A percentile compares a stretch with the other conserved stretches of the same genome.
These are phyloP conservation scores for Akanthomyces muscarius DNA, from an alignment of 2,329 filamentous ascomycete genomes.

Conservation along the genomic window DNA sequence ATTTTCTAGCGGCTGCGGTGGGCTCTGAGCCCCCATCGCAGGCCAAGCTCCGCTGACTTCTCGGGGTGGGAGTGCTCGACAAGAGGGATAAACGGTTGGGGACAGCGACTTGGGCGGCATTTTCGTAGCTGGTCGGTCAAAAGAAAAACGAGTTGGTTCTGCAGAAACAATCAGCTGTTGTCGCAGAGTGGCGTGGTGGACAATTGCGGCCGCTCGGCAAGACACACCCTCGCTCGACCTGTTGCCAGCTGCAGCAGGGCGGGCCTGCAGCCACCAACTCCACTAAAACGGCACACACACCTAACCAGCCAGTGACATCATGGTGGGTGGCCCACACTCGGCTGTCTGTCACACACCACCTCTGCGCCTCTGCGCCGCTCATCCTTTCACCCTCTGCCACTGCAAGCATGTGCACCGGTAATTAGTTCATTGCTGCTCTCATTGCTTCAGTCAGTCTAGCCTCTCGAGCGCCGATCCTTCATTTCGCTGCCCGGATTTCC, in stretches of 20 bases:
- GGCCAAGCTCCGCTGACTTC: too few species aligned
- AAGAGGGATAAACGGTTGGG: too few species aligned
- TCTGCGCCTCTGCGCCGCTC: too few species aligned
- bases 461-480: neutral
- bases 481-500: slow-evolving; percentile 4
- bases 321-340: neutral
- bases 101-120: too few species aligned
- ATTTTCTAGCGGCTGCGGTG: too few species aligned
- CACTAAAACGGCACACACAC: neutral
- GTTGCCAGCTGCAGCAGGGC: too few species aligned
- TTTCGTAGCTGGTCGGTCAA: neutral
- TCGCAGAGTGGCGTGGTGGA: neutral
- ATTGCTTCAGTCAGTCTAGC: neutral
- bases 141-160: neutral
- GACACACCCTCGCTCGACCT: neutral
- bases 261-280: neutral
- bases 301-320: slow-evolving; percentile 7
- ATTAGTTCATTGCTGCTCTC: too few species aligned
- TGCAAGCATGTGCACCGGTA: neutral
- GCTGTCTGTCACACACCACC: too few species aligned
- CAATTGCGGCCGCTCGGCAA: neutral
- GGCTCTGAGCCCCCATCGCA: too few species aligned
- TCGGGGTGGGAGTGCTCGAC: too few species aligned
- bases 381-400: neutral
- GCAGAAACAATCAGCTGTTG: neutral